Evolutionary conservation across 2,329 filamentous ascomycete species (phyloP), one percentile per base, ranked within the genome.

Genomic region (Sordariomycetes sp.): DNA sequence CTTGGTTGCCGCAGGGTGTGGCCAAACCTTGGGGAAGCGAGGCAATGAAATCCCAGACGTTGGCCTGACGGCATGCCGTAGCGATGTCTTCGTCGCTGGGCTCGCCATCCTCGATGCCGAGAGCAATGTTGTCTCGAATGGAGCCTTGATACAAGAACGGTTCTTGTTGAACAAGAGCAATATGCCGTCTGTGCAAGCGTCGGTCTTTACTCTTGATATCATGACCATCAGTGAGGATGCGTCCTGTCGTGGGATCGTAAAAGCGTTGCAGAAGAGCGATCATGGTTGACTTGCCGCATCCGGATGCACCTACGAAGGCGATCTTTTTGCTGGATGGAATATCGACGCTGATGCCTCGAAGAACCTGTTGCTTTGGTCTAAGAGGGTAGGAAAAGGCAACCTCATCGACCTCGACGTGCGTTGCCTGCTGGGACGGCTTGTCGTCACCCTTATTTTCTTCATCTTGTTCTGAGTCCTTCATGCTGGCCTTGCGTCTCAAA

Each of bases 1-100:
- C 81, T 32, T 73, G 71, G 43, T 79, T 72, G 2, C 82, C 81
- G 16, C 82, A 79, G 2, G 66, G 58, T 0, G 80, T 82, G 2
- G 66, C 58, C 35, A 83, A 76, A 1, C 75, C 75, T 37, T 81
- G 58, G 3, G 74, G 72, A 0, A 79, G 59, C 2, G 65, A 67
- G 1, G 58, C 51, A 20, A 79, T 61, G 37, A 78, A 78, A 11
- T 72, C 66, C 44, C 68, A 65, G 3, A 70, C 66, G 48, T 74
- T 75, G 12, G 73, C 68, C 32, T 72, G 62, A 20, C 58, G 54
- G 38, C 70, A 74, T 1, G 72, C 72, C 1, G 60, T 53, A 9
- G 64, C 48, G 15, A 76, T 62, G 8, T 60, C 52, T 3, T 55
- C 57, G 15, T 57, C 57, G 4, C 28, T 31, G 0, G 53, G 51